Evolutionary conservation across 176 grass and related monocot species (phyloP), one percentile per base, ranked within the genome.

Genomic region (Musa troglodytarum): DNA sequence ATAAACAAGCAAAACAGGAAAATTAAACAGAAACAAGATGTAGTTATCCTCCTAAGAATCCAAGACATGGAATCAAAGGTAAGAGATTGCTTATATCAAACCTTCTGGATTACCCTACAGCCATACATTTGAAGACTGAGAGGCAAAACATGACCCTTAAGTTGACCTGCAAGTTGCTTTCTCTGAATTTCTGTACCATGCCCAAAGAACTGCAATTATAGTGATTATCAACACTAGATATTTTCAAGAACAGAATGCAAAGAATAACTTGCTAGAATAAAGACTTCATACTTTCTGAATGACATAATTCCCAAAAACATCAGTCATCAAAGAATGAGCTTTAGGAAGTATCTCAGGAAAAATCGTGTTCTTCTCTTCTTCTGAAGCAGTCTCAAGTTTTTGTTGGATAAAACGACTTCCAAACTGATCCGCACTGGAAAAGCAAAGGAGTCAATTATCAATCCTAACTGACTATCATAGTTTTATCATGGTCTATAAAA

Each of bases 281-380:
- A n/a, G 26, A 52, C 21, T 10, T 10, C 53, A 83, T 63, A 85
- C 83, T 71, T 80, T 85, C 76, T 85, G 83, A 57, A 85, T 28
- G 49, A 81, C 79, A 81, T 81, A 81, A 69, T 86, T 86, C 19
- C 75, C 84, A 74, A 86, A 86, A 25, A 74, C 84, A 22, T 82
- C 69, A 49, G 62, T 74, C 58, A 79, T 72, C 59, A 86, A 29
- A 11, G 69, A 23, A 49, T 58, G 52, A 78, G 72, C 59, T 53
- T 65, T 61, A 67, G 74, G 51, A 12, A 74, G 16, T 19, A 86
- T 81, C 61, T 81, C 79, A 51, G 52, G 53, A 23, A 78, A 81
- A 26, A 86, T 65, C n/a, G 56, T 74, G 49, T 50, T 65, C 56
- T 78, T 86, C 61, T 86, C 83, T 53, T 68, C 68, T 25, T 57